Percentiles rank a stretch among this genome's conserved stretches.
Evolutionary conservation across 495 filamentous ascomycete species (phyloP).

Genomic region (Hypoxylon subgilvum): DNA sequence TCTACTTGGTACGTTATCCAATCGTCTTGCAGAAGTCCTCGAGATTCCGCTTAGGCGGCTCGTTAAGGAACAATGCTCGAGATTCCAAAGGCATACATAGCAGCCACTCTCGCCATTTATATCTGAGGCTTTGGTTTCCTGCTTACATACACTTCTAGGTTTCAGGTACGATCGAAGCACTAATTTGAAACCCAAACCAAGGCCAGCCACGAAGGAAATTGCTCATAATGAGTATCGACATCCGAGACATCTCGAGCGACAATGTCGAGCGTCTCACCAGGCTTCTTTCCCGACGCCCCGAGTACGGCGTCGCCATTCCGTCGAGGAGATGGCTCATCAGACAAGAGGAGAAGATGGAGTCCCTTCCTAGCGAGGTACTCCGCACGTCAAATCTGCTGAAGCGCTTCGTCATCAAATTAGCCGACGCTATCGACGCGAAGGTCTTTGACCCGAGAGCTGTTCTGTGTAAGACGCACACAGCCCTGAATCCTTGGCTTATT

Average conservation of each 20-base stretch:
- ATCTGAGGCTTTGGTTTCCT: neutral
- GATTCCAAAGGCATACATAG: constrained; percentile 16
- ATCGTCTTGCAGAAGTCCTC: neutral
- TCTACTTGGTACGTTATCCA: neutral
- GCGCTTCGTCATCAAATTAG: constrained; percentile 35
- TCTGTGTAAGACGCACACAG: constrained; percentile 45
- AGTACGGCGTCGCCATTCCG: constrained; percentile 39
- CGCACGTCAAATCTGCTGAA: constrained; percentile 23
- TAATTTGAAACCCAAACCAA: no score
- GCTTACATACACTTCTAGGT: neutral
- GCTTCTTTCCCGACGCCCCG: constrained; percentile 38
- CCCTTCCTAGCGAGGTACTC: constrained; percentile 34
- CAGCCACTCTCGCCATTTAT: neutral
- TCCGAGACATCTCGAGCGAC: constrained; percentile 25
- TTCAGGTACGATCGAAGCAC: no score
- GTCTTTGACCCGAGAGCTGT: constrained; percentile 37
- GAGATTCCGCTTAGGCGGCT: neutral
- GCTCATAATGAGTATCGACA: constrained; percentile 29
- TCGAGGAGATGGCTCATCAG: constrained; percentile 38
- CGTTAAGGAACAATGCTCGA: constrained; percentile 16
- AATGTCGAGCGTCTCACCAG: constrained; percentile 27
- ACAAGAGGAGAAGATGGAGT: constrained; percentile 32
- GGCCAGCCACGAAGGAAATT: no score
- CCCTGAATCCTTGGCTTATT: constrained; percentile 45
- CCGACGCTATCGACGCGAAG: constrained; percentile 27